Base-by-base conservation (phyloP, 495 filamentous ascomycete genomes). In the Tuber borchii region DNA sequence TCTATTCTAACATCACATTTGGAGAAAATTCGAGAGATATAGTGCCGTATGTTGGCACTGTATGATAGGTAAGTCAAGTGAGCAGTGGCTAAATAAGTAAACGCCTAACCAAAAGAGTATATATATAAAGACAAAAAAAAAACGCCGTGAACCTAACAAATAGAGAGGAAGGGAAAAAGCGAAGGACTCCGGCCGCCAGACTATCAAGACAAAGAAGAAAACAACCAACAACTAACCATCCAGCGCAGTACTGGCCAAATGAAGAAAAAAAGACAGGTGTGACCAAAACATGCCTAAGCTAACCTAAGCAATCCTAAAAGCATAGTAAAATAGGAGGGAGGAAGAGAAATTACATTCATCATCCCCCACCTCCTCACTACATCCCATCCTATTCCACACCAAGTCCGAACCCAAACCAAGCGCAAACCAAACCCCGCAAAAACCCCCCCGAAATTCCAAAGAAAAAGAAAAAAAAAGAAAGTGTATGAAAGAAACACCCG, bases 401-500 rank as follows among this genome's bases (percentile, higher is more conserved):
- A 74, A 26, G 43, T 61, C 10, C 22, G 2, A 61, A 61, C 51
- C 26, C 26, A 74, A 34, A 39, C 40, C 19, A 51, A 26, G 17
- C 26, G 51, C 37, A 73, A 51, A 37, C 19, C 17, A 48, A 73
- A 40, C 22, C 70, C 69, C n/a, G 10, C 16, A 75, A 69, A 56
- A 56, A 70, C 40, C 40, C 42, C 42, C 17, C 70, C n/a, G 56
- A 77, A 71, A 61, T 61, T 61, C 39, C 20, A 26, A 31, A 40
- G 6, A 40, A 76, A 31, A 73, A 69, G 71, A 48, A 9, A 82
- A 9, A 56, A 26, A 71, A 78, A 46, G 46, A 72, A 74, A 43
- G 71, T 71, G 76, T 79, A 80, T 68, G 78, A 51, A 76, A 73
- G 70, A 68, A 61, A 71, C 40, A 73, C 22, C 71, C 26, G 26